phyloP scores from a whole-genome alignment of 2,329 filamentous ascomycete genomes.

The Hypoxylon sp. region DNA sequence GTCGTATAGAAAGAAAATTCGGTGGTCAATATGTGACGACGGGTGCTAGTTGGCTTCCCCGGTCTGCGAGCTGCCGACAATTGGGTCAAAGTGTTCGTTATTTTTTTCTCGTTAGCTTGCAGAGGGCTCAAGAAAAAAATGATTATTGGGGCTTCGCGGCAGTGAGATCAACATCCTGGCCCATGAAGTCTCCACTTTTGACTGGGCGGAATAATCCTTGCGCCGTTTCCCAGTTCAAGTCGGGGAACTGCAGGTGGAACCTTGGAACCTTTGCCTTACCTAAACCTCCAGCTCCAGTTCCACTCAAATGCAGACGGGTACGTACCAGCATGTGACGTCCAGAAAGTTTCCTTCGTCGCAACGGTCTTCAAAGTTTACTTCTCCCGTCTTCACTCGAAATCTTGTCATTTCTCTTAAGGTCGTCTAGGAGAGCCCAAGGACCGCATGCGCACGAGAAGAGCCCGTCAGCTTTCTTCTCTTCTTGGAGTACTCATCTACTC shows the following conservation, averaged over 20 bases:
- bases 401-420: slow-evolving; percentile 17
- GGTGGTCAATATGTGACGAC: slow-evolving; percentile 7
- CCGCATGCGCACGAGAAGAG: not conserved
- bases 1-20: slow-evolving; percentile 7
- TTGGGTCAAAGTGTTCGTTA: slow-evolving; percentile 32
- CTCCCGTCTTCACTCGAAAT: slow-evolving; percentile 23
- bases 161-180: slow-evolving; percentile 42
- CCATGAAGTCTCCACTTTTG: slow-evolving; percentile 22
- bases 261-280: too few relatives aligned
- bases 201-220: slow-evolving; percentile 35
- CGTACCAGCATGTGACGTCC: slow-evolving; percentile 18
- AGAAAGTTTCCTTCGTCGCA: slow-evolving; percentile 2
- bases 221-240: slow-evolving; percentile 12
- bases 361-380: slow-evolving; percentile 3
- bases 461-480: not conserved
- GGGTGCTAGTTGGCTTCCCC: slow-evolving; percentile 23
- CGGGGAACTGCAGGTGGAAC: too few relatives aligned
- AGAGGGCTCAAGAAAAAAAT: slow-evolving; percentile 36
- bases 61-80: slow-evolving; percentile 33
- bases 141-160: slow-evolving; percentile 28
- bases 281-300: not conserved
- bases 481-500: slow-evolving; percentile 1
- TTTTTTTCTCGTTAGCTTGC: slow-evolving; percentile 29
- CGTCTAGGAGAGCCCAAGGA: slow-evolving; percentile 2
- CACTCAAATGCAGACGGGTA: not conserved